Conservation (phyloP, 768 basidiomycete genomes). For the Tubosaeta sp. region DNA sequence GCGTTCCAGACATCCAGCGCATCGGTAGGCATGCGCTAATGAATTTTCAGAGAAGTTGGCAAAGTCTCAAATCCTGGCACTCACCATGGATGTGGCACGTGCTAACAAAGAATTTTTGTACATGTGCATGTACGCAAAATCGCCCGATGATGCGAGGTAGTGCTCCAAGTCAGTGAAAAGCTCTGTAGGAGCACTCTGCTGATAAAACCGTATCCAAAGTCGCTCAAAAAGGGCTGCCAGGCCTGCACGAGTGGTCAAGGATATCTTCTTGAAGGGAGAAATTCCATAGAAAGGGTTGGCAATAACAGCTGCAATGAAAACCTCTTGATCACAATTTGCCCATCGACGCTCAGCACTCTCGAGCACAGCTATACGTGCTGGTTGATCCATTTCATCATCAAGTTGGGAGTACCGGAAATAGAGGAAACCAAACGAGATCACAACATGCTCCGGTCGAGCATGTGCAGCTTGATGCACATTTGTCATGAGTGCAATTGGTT, state of each 20-base stretch:
- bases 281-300: conserved; percentile 22
- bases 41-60: neutral
- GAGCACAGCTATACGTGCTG: conserved; percentile 19
- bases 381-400: neutral
- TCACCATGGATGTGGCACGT: neutral
- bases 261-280: conserved; percentile 19
- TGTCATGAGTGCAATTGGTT: conserved; percentile 28
- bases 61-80: too few species aligned
- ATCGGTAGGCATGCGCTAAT: neutral
- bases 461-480: neutral
- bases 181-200: neutral
- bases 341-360: conserved; percentile 30
- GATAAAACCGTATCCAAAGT: neutral
- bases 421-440: conserved; percentile 30
- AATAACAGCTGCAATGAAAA: conserved; percentile 29
- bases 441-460: conserved; percentile 8
- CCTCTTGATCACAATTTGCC: conserved; percentile 28
- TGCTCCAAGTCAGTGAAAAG: neutral
- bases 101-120: neutral
- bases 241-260: neutral
- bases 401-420: neutral
- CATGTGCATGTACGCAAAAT: neutral
- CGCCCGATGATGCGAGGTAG: neutral
- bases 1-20: neutral
- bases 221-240: neutral